A percentile compares a stretch with the other conserved stretches of the same genome.
Evolutionary conservation across 495 filamentous ascomycete species (phyloP).

Genomic region (Acidomyces sp.): DNA sequence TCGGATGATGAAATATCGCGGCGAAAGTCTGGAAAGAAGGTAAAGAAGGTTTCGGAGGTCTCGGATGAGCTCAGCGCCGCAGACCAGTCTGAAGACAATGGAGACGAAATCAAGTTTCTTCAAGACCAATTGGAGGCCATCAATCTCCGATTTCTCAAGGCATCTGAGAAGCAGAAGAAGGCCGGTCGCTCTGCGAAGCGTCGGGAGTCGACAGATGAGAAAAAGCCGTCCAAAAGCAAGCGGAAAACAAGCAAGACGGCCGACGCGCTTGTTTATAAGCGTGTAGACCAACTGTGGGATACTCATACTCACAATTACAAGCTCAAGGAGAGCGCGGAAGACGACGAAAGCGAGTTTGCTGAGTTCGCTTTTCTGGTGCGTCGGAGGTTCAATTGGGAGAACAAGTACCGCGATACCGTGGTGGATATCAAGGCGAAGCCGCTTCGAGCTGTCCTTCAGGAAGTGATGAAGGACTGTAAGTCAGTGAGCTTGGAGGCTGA

Average conservation of each 20-base stretch:
- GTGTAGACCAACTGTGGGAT: slow-evolving; percentile 59
- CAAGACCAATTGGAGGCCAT: slow-evolving; percentile 9
- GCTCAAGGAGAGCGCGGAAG: slow-evolving; percentile 71
- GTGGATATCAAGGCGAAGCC: slow-evolving; percentile 80
- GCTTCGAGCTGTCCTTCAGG: slow-evolving; percentile 56
- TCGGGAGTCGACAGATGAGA: slow-evolving; percentile 15
- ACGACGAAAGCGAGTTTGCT: slow-evolving; percentile 64
- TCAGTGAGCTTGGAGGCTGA: slow-evolving; percentile 71
- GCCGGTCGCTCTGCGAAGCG: slow-evolving; percentile 1
- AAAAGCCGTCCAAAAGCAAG: slow-evolving; percentile 32
- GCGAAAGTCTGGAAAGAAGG: slow-evolving; percentile 3
- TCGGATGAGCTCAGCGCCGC: slow-evolving; percentile 2
- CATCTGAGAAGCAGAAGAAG: slow-evolving; percentile 1
- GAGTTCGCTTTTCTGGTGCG: slow-evolving; percentile 80
- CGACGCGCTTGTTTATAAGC: slow-evolving; percentile 66
- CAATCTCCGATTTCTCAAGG: slow-evolving; percentile 1
- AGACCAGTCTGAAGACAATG: slow-evolving; percentile 4
- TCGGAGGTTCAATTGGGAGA: slow-evolving; percentile 76
- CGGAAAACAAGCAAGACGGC: slow-evolving; percentile 42
- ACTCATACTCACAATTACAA: slow-evolving; percentile 49
- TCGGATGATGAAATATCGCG: slow-evolving; percentile 5
- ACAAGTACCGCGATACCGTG: slow-evolving; percentile 64
- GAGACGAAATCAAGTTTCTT: slow-evolving; percentile 2
- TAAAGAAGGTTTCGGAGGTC: slow-evolving; percentile 1
- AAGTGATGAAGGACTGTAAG: slow-evolving; percentile 71